Evolutionary conservation across 371 early-diverging fungal genomes (phyloP).

Genomic region (Mucor velutinosus): DNA sequence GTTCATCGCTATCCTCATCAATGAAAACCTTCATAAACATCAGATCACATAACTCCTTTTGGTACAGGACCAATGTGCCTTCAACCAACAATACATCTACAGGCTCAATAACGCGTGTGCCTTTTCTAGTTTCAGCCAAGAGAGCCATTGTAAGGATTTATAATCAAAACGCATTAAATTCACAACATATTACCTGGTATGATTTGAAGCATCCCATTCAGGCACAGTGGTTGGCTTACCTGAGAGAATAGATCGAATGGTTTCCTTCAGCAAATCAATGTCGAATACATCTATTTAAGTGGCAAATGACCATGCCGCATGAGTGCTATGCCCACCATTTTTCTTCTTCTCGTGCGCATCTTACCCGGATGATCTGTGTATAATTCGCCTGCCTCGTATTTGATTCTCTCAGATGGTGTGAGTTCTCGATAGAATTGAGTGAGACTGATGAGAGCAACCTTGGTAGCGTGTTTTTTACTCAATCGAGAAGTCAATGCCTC

Average conservation of each 20-base stretch:
- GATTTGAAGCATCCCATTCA: slow-evolving; percentile 50
- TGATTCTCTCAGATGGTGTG: slow-evolving; percentile 39
- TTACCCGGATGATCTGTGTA: slow-evolving; percentile 60
- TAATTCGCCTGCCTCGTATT: slow-evolving; percentile 47
- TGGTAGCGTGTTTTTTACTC: slow-evolving; percentile 31
- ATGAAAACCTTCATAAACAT: slow-evolving; percentile 67
- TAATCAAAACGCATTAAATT: neutral
- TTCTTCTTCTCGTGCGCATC: neutral
- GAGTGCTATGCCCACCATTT: neutral
- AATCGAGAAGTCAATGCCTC: slow-evolving; percentile 28
- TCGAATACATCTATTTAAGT: slow-evolving; percentile 59
- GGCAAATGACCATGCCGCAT: neutral
- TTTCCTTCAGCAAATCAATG: slow-evolving; percentile 50
- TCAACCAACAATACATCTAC: slow-evolving; percentile 65
- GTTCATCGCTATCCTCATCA: slow-evolving; percentile 70
- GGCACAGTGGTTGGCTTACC: slow-evolving; percentile 55
- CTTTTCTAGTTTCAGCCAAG: slow-evolving; percentile 22
- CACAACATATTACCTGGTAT: slow-evolving; percentile 40
- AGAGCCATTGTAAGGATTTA: neutral
- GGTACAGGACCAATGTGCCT: slow-evolving; percentile 65
- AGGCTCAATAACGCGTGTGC: slow-evolving; percentile 33
- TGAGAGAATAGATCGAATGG: slow-evolving; percentile 41
- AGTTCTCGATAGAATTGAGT: slow-evolving; percentile 63
- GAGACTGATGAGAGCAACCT: slow-evolving; percentile 48
- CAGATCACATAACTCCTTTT: slow-evolving; percentile 50